Conservation (phyloP, 2,329 filamentous ascomycete species). For the Paracamarosporium sp. region DNA sequence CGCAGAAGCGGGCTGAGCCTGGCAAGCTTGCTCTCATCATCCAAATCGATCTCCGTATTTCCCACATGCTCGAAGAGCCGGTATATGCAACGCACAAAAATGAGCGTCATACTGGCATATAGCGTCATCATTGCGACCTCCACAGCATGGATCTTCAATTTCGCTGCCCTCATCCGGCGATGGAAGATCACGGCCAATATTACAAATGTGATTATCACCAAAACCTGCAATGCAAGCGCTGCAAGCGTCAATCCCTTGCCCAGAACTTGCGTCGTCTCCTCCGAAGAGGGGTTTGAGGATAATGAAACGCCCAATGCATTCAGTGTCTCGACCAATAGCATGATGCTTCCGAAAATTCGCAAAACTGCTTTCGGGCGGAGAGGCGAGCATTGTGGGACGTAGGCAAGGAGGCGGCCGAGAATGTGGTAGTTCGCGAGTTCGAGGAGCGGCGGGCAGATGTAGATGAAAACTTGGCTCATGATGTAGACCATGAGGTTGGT, state of each 20-base stretch:
- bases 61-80: slow-evolving; percentile 59
- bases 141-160: slow-evolving; percentile 52
- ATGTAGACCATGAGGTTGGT: slow-evolving; percentile 44
- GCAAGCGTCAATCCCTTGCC: slow-evolving; percentile 54
- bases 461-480: slow-evolving; percentile 36
- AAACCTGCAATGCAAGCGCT: slow-evolving; percentile 55
- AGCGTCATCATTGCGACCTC: slow-evolving; percentile 45
- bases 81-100: slow-evolving; percentile 55
- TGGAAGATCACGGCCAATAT: slow-evolving; percentile 52
- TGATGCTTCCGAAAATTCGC: slow-evolving; percentile 61
- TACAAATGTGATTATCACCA: slow-evolving; percentile 53
- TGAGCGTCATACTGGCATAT: slow-evolving; percentile 50
- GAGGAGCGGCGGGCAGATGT: slow-evolving; percentile 48
- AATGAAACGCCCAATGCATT: slow-evolving; percentile 55
- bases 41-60: slow-evolving; percentile 36
- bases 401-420: slow-evolving; percentile 63
- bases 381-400: slow-evolving; percentile 55
- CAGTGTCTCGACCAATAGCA: slow-evolving; percentile 55
- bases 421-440: slow-evolving; percentile 64
- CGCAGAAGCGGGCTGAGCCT: slow-evolving; percentile 37
- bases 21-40: slow-evolving; percentile 42
- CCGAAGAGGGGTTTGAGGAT: slow-evolving; percentile 42
- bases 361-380: slow-evolving; percentile 62
- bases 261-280: slow-evolving; percentile 35
- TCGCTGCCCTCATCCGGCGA: slow-evolving; percentile 38